phyloP scores from a whole-genome alignment of 805 yeast genomes.

The Kodamaea sagamina region DNA sequence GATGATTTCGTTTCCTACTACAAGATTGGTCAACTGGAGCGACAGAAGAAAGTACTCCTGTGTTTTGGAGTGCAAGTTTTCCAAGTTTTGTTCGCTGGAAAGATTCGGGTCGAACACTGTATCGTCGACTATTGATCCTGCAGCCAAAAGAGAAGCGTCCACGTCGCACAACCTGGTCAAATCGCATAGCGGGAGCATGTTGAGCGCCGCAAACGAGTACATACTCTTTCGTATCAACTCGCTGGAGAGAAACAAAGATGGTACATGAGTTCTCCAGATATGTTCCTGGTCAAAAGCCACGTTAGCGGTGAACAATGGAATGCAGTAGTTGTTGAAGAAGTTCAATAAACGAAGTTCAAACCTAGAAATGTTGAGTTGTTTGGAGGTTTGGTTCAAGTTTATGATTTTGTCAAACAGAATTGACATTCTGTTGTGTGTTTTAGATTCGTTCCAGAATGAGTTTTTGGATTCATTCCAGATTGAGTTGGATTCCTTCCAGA shows the following conservation, averaged over 20 bases:
- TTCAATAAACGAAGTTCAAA: conserved; percentile 29
- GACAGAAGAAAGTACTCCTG: conserved; percentile 25
- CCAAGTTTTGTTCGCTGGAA: conserved; percentile 8
- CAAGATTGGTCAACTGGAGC: conserved; percentile 17
- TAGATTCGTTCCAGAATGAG: no score
- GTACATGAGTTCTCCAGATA: conserved; percentile 31
- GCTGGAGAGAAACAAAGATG: conserved; percentile 26
- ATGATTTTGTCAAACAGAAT: not conserved
- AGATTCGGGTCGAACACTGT: conserved; percentile 4
- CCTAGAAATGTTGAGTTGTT: conserved; percentile 22
- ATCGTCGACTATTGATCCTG: not conserved
- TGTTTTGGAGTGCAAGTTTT: conserved; percentile 21
- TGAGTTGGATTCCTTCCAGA: no score
- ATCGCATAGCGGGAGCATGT: conserved; percentile 28
- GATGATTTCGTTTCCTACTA: conserved; percentile 5
- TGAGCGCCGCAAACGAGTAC: conserved; percentile 26
- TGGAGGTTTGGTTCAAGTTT: conserved; percentile 20
- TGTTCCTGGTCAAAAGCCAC: conserved; percentile 21
- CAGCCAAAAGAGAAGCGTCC: conserved; percentile 1
- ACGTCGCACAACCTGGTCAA: conserved; percentile 17
- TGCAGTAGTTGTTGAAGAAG: conserved; percentile 32
- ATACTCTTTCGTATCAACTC: conserved; percentile 29
- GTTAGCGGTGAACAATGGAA: conserved; percentile 28
- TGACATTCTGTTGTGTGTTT: no score
- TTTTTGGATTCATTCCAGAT: no score